These are phyloP conservation scores for Macrolepiota fuliginosa DNA, from an alignment of 768 basidiomycete genomes.

Conservation along the genomic window DNA sequence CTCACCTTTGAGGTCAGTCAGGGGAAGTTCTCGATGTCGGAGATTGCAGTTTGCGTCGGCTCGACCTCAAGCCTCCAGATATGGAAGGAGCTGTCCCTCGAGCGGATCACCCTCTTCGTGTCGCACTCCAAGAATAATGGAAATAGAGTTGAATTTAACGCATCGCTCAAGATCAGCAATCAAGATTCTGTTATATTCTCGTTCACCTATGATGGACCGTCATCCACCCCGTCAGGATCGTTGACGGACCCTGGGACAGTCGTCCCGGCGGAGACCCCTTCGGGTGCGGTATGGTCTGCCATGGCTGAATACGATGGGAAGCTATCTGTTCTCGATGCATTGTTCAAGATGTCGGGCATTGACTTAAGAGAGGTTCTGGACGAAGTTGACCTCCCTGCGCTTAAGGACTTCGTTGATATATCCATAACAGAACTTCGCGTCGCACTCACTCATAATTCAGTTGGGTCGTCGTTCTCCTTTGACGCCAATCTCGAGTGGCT, in stretches of 20 bases:
- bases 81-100: not conserved
- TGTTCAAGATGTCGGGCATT: not conserved
- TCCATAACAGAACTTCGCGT: not conserved
- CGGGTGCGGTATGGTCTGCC: not conserved
- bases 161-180: not conserved
- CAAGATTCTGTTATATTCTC: not conserved
- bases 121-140: not conserved
- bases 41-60: not conserved
- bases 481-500: not conserved
- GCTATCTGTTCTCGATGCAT: not conserved
- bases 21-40: not conserved
- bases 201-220: not conserved
- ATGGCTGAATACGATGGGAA: not conserved
- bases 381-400: not conserved
- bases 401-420: not conserved
- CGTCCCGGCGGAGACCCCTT: not conserved
- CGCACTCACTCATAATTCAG: not conserved
- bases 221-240: not conserved
- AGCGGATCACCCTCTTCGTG: not conserved
- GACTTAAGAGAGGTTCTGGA: not conserved
- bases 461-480: not conserved
- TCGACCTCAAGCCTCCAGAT: not conserved
- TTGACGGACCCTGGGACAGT: not conserved
- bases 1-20: not conserved
- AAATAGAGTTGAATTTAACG: not conserved